Base-by-base conservation (phyloP, 495 filamentous ascomycete genomes). In the Filosporella fistucella region DNA sequence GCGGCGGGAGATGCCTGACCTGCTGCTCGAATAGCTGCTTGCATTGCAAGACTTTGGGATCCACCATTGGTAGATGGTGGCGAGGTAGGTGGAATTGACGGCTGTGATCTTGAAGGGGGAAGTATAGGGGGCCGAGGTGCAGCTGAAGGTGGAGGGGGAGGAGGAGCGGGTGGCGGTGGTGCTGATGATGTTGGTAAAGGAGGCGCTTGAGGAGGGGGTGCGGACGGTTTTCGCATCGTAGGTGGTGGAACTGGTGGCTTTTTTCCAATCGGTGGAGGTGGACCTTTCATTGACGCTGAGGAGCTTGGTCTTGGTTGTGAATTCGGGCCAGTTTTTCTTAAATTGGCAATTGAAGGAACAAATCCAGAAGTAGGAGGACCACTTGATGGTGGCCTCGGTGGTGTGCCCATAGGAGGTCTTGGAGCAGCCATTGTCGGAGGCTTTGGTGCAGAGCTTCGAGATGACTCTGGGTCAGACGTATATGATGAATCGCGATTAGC, bases 401-500 rank as follows among this genome's bases (percentile, higher is more conserved):
- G 71, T 28, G 72, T 60, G 24, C 59, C 69, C 25, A 68, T 68
- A 29, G 80, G 90, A 40, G 78, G 82, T 57, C 68, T 81, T 18
- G 84, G 84, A 36, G 81, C 81, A 36, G 76, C 68, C 45, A 68
- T 70, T 36, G 62, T 58, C n/a, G 84, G 84, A 28, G 72, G 72
- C 58, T 72, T 84, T 1, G 81, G 80, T 17, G 69, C 74, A 46
- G 72, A 68, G 49, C 60, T 65, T 51, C 66, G 60, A 36, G 77
- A 75, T n/a, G 73, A 72, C 54, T 94, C 88, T 11, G 85, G 80
- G 53, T 94, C 89, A 26, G 88, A 89, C 20, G 84, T 69, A 57
- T 95, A 93, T 43, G 56, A 55, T 8, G 89, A 80, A 37, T 84
- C 82, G 56, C 72, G 77, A 58, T 72, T 84, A 54, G 89, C 90